Evolutionary conservation across 2,329 filamentous ascomycete genomes (phyloP), one percentile per base, ranked within the genome.

Genomic region (Aspergillus ochraceus): DNA sequence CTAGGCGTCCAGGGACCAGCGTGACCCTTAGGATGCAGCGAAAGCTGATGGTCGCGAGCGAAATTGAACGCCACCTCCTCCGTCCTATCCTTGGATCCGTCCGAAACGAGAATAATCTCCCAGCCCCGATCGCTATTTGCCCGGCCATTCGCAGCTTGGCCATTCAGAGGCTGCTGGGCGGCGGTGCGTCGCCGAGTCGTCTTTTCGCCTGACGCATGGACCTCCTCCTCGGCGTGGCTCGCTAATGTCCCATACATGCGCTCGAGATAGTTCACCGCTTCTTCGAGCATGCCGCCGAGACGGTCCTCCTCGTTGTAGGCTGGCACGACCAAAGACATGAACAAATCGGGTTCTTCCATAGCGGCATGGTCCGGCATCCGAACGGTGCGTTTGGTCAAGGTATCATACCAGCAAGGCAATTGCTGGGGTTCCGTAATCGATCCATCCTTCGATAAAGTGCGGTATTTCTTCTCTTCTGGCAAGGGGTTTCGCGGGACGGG

Each of bases 281-380:
- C 95, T 71, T 96, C 88, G 12, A 99, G 83, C 79, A 97, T 97
- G 11, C 88, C 89, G 12, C 87, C 83, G 51, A 99, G 83, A 30
- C 95, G 88, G 60, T 90, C 84, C 73, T 94, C 89, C 72, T 99
- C 95, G 68, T 99, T 99, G 83, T 92, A 99, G 10, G 95, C 95
- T 0, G 95, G 95, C 49, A 99, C 89, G 0, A 99, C 92, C 8
- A 98, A 88, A 56, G 90, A 95, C 81, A 99, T 87, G 73, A 90
- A 90, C n/a, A 97, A 78, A 63, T 93, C 88, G 14, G 92, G 85
- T 2, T 88, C 83, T 64, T 92, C 89, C 57, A 96, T 89, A 49
- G 77, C 78, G 20, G 76, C 72, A 63, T 77, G 71, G 63, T 77
- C 68, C 68, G 69, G 60, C 49, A 63, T 65, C 66, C 70, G 68